Base-by-base conservation (phyloP, 768 basidiomycete species). In the Filobasidium wieringae region DNA sequence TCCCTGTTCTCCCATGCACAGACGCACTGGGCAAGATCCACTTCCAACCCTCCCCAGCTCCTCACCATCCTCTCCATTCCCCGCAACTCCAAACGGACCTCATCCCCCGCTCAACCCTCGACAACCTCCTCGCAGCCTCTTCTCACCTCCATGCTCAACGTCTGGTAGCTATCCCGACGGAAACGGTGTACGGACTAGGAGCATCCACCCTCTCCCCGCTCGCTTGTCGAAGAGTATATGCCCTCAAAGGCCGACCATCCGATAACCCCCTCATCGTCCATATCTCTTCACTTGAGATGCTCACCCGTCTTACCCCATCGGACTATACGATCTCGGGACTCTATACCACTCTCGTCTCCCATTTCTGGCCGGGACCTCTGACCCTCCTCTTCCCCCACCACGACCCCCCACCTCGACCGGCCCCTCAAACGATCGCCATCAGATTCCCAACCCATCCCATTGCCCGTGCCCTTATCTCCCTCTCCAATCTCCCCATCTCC, bases 221-320 rank as follows among this genome's bases (percentile, higher is more conserved):
- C 1, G 89, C 92, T 2, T 80, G 82, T 5, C 68, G 79, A 2
- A 79, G 79, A 65, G 91, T 99, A 66, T 99, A 90, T 74, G 72
- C 80, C 17, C 85, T 85, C 51, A 99, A 99, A 68, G 88, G 90
- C 36, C 80, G 95, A 53, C 95, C 95, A 7, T 76, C 86, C 4
- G 95, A 99, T 74, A 99, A 99, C 73, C 95, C 95, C 1, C 80
- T 99, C 54, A 99, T 99, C 78, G 87, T 96, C 26, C 95, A 99
- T 74, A 82, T 99, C 59, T 89, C 89, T 7, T 91, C 88, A 0
- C 74, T 79, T 22, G 65, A 77, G 36, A 97, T 97, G 95, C 82
- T 99, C 15, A 73, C 74, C 12, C 75, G 81, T 5, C 78, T 95
- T 58, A 79, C 95, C 8, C 89, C 90, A 0, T 70, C 79, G 12